Percentiles rank a stretch among this genome's conserved stretches.
phyloP scores from a whole-genome alignment of 2,329 filamentous ascomycete genomes.

The Cercospora beticola region DNA sequence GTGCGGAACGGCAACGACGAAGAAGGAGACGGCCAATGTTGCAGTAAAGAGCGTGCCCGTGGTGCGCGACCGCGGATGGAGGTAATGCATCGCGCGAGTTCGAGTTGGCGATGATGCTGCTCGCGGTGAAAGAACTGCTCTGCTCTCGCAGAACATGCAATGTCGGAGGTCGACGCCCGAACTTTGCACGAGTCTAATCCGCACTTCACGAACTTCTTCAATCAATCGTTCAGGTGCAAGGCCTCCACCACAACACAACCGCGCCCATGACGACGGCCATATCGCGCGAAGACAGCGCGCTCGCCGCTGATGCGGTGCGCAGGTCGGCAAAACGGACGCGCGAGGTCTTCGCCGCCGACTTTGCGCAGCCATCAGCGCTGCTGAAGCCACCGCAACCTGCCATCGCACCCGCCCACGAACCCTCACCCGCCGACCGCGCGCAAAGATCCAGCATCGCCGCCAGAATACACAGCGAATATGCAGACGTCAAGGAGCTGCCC shows the following conservation, averaged over 20 bases:
- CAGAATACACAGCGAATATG: conserved; percentile 72
- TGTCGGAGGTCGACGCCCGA: not conserved
- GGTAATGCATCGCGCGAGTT: conserved; percentile 47
- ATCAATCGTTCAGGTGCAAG: not conserved
- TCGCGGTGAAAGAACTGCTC: not conserved
- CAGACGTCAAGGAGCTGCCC: conserved; percentile 73
- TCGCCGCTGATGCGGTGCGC: conserved; percentile 38
- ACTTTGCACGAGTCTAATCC: not conserved
- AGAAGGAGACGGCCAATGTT: conserved; percentile 85
- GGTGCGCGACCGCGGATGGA: conserved; percentile 90
- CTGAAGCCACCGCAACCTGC: conserved; percentile 44
- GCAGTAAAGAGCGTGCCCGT: conserved; percentile 93
- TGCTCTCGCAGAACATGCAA: not conserved
- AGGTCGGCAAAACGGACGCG: conserved; percentile 55
- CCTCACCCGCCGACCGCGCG: conserved; percentile 46
- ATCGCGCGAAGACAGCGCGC: conserved; percentile 25
- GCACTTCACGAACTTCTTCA: not conserved
- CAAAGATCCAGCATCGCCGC: conserved; percentile 52
- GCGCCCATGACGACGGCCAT: conserved; percentile 18
- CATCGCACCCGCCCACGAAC: conserved; percentile 45
- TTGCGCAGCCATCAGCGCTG: conserved; percentile 46
- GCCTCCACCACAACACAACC: not conserved
- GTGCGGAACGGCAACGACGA: conserved; percentile 89
- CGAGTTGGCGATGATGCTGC: not conserved
- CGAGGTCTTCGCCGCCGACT: conserved; percentile 55